Conservation (phyloP, 2,329 filamentous ascomycete genomes). For the Lasiodiplodia sp. region DNA sequence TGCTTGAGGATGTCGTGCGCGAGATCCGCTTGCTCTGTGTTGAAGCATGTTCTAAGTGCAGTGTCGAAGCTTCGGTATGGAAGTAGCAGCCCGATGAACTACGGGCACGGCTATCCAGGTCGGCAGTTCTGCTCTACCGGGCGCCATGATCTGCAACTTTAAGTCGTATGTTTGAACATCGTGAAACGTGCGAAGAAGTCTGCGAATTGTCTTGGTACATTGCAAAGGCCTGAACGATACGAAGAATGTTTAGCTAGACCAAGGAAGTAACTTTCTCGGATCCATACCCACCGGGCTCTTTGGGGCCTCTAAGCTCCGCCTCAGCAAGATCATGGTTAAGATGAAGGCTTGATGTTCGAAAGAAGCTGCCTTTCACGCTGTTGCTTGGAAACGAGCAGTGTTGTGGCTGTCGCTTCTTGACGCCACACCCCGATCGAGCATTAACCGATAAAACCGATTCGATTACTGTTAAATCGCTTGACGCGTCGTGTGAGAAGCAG, state of each 20-base stretch:
- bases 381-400: conserved; percentile 3
- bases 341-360: background rate
- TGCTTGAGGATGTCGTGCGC: background rate
- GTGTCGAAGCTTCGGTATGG: background rate
- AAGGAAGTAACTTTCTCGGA: too few species aligned
- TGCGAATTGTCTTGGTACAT: background rate
- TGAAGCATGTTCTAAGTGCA: background rate
- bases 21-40: background rate
- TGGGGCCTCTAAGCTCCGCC: too few species aligned
- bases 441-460: background rate
- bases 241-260: background rate
- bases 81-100: background rate
- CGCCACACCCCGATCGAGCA: conserved; percentile 7
- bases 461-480: background rate
- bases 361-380: background rate
- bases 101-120: background rate
- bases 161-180: background rate
- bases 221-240: background rate
- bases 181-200: background rate
- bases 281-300: too few species aligned
- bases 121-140: background rate
- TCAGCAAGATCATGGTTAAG: background rate
- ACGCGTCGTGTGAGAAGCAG: background rate
- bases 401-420: conserved; percentile 22
- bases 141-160: background rate